phyloP scores from a whole-genome alignment of 352 stramenopile species.

The Globisporangium polare region DNA sequence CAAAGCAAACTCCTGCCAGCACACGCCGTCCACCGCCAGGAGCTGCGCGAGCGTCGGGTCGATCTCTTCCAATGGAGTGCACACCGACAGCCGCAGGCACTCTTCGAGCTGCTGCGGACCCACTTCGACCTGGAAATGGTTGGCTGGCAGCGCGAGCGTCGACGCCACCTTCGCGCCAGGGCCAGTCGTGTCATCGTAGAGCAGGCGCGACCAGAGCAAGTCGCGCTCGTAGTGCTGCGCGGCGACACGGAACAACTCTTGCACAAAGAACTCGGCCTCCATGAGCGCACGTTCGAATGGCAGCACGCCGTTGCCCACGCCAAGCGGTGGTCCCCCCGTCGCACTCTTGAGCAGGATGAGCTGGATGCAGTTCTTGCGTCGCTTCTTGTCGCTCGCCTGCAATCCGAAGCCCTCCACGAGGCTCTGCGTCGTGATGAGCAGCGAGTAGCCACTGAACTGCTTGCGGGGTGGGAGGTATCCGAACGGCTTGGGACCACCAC shows the following conservation, averaged over 20 bases:
- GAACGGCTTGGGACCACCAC: slow-evolving; percentile 21
- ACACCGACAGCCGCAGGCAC: slow-evolving; percentile 76
- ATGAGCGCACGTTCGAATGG: slow-evolving; percentile 60
- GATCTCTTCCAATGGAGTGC: slow-evolving; percentile 72
- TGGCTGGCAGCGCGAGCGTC: slow-evolving; percentile 41
- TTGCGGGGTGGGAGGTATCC: slow-evolving; percentile 18
- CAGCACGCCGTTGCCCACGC: slow-evolving; percentile 48
- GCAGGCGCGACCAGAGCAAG: slow-evolving; percentile 77
- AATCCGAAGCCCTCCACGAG: slow-evolving; percentile 29
- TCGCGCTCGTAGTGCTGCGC: slow-evolving; percentile 83
- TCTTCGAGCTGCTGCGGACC: slow-evolving; percentile 81
- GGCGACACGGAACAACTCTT: slow-evolving; percentile 76
- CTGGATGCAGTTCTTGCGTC: slow-evolving; percentile 65
- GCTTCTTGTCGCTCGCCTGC: slow-evolving; percentile 34
- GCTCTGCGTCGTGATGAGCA: slow-evolving; percentile 76
- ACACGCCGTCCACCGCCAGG: slow-evolving; percentile 57
- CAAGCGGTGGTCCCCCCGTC: slow-evolving; percentile 21
- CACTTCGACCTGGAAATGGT: slow-evolving; percentile 71
- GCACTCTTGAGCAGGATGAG: slow-evolving; percentile 62
- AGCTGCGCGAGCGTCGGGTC: slow-evolving; percentile 72
- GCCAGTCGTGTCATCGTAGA: slow-evolving; percentile 62
- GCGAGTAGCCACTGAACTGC: slow-evolving; percentile 50
- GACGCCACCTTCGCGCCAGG: slow-evolving; percentile 47
- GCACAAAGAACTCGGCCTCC: slow-evolving; percentile 72
- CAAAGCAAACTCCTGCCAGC: slow-evolving; percentile 75